Percentiles rank a stretch among this genome's conserved stretches.
phyloP scores from a whole-genome alignment of 768 basidiomycete species.

The Epithele typhae region DNA sequence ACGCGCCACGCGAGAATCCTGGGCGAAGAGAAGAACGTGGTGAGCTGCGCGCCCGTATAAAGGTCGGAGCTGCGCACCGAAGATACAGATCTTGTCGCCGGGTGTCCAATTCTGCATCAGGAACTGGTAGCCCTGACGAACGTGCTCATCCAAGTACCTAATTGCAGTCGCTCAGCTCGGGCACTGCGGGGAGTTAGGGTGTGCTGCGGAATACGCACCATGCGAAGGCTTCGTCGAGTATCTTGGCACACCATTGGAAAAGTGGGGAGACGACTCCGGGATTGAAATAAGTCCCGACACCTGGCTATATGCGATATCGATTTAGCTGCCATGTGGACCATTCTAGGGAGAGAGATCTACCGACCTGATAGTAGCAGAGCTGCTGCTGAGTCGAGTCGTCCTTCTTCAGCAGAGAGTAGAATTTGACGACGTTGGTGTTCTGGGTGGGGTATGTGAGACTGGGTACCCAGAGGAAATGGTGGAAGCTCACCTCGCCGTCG shows the following conservation, averaged over 20 bases:
- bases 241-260: conserved; percentile 52
- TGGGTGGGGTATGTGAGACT: conserved; percentile 15
- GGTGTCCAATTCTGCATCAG: conserved; percentile 73
- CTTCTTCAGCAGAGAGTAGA: conserved; percentile 66
- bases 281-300: conserved; percentile 47
- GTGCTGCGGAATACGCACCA: conserved; percentile 41
- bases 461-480: not conserved
- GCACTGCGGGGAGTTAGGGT: not conserved
- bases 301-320: conserved; percentile 29
- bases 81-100: conserved; percentile 73
- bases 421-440: conserved; percentile 69
- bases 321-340: not conserved
- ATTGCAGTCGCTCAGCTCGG: not conserved
- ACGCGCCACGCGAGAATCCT: conserved; percentile 77
- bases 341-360: conserved; percentile 2
- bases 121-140: conserved; percentile 72
- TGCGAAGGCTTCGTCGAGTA: conserved; percentile 66
- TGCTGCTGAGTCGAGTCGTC: conserved; percentile 42
- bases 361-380: conserved; percentile 68
- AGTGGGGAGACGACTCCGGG: conserved; percentile 66
- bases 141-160: conserved; percentile 69
- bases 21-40: conserved; percentile 8
- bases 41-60: not conserved
- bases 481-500: conserved; percentile 33
- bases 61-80: conserved; percentile 39